Evolutionary conservation across 306 rosid genomes (phyloP).

Genomic region (Crataegus laevigata): DNA sequence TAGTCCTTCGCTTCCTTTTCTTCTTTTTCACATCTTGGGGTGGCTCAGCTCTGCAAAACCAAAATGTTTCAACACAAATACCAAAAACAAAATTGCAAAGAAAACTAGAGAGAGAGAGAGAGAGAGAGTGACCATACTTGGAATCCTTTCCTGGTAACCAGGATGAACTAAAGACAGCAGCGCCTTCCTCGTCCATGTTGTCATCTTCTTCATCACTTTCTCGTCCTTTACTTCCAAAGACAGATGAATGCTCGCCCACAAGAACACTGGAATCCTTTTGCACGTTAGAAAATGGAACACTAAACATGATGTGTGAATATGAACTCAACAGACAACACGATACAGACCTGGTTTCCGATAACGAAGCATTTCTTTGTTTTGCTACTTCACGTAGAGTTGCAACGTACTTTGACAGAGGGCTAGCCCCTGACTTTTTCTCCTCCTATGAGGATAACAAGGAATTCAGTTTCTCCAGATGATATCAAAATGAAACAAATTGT

Average conservation of each 20-base stretch:
- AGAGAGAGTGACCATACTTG: slow-evolving; percentile 30
- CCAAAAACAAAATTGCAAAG: background rate
- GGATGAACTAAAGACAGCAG: slow-evolving; percentile 60
- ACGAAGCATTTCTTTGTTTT: slow-evolving; percentile 40
- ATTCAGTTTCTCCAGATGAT: background rate
- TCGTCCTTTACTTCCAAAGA: slow-evolving; percentile 41
- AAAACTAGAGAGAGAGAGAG: background rate
- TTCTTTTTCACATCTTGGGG: slow-evolving; percentile 38
- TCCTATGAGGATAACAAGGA: slow-evolving; percentile 36
- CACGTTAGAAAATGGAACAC: slow-evolving; percentile 30
- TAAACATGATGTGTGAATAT: slow-evolving; percentile 10
- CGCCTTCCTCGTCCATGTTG: slow-evolving; percentile 40
- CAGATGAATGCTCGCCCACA: slow-evolving; percentile 65
- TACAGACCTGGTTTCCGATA: slow-evolving; percentile 71
- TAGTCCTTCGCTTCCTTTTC: slow-evolving; percentile 39
- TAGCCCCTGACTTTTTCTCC: slow-evolving; percentile 48
- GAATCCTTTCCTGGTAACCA: slow-evolving; percentile 81
- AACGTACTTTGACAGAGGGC: slow-evolving; percentile 58
- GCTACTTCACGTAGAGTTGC: slow-evolving; percentile 56
- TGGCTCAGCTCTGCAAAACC: slow-evolving; percentile 37
- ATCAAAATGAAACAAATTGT: background rate
- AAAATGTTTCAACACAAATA: background rate
- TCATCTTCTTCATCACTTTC: slow-evolving; percentile 61
- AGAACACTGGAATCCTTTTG: slow-evolving; percentile 44
- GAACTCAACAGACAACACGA: slow-evolving; percentile 1